Percentiles rank a stretch among this genome's conserved stretches.
These are phyloP conservation scores for Herpetomonas tarakana DNA, from an alignment of 208 protist genomes.

Conservation along the genomic window DNA sequence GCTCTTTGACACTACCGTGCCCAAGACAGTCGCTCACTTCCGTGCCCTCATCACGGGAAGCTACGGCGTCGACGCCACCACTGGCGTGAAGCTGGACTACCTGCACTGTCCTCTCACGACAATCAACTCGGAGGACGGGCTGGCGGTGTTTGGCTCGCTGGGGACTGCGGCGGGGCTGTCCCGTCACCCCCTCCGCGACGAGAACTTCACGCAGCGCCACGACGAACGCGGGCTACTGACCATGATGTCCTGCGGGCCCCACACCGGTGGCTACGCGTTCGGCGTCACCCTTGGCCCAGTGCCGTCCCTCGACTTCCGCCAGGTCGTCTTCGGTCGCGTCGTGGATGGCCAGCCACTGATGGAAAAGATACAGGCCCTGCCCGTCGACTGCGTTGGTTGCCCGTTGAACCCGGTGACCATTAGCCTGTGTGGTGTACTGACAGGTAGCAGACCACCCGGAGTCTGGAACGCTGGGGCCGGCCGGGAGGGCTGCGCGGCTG, in stretches of 20 bases:
- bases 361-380: constrained; percentile 70
- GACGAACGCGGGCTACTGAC: constrained; percentile 78
- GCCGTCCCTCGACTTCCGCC: constrained; percentile 85
- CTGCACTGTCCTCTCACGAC: constrained; percentile 52
- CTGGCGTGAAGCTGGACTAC: constrained; percentile 72
- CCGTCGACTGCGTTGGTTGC: constrained; percentile 51
- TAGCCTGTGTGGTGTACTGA: constrained; percentile 73
- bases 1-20: constrained; percentile 82
- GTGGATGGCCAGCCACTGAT: constrained; percentile 67
- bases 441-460: constrained; percentile 52
- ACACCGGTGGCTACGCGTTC: constrained; percentile 72
- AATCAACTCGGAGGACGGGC: constrained; percentile 48
- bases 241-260: constrained; percentile 75
- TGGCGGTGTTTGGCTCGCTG: constrained; percentile 54
- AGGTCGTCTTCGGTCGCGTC: constrained; percentile 95
- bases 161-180: not conserved
- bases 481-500: too few species aligned
- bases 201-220: constrained; percentile 91
- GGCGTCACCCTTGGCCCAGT: constrained; percentile 67
- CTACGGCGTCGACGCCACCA: constrained; percentile 43
- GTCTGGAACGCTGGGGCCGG: constrained; percentile 32
- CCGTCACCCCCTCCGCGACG: constrained; percentile 47
- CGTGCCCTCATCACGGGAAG: constrained; percentile 76
- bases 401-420: constrained; percentile 54
- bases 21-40: constrained; percentile 90